Evolutionary conservation across 257 asterid species (phyloP), one percentile per base, ranked within the genome.

Genomic region (Solanum lycopersicoides): DNA sequence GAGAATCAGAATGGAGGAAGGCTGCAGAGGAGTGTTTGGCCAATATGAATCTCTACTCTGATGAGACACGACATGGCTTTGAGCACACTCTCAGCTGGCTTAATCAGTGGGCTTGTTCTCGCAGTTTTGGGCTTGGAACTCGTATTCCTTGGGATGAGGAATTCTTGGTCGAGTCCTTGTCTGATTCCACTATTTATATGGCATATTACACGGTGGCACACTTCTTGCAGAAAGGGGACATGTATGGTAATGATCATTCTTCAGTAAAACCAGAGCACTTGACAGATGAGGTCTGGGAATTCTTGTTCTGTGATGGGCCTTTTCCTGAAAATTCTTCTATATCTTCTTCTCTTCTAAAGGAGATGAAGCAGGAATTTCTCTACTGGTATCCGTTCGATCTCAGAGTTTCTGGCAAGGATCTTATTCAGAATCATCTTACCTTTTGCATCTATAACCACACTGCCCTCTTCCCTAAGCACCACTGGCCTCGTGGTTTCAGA

Each of bases 321-420:
- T 91, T 87, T 88, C 99, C 99, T 20, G 82, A 89, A 82, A 91
- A 95, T 53, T 94, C 98, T 0, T 92, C 89, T 28, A 45, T 97
- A 88, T 56, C 98, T 25, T 72, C 94, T 1, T 60, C 93, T 71
- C 91, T 93, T 84, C 97, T 97, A 68, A 86, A 89, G 85, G 90
- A 94, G 92, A 95, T 97, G 99, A 97, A 95, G 95, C 91, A 89
- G 87, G 99, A 97, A 88, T 97, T 97, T 44, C 98, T 93, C 88
- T 97, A 95, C 89, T 97, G 99, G 99, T 97, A 97, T 86, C 99
- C 99, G 3, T 95, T 97, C 60, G 99, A 97, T 89, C 96, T 97
- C 13, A 93, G 99, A 89, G 99, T 95, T 88, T 97, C 99, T 20
- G 99, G 99, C 79, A 97, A 97, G 92, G 99, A 97, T 92, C 96